Evolutionary conservation across 345 rosid genomes (phyloP).

Genomic region (Aegle marmelos): DNA sequence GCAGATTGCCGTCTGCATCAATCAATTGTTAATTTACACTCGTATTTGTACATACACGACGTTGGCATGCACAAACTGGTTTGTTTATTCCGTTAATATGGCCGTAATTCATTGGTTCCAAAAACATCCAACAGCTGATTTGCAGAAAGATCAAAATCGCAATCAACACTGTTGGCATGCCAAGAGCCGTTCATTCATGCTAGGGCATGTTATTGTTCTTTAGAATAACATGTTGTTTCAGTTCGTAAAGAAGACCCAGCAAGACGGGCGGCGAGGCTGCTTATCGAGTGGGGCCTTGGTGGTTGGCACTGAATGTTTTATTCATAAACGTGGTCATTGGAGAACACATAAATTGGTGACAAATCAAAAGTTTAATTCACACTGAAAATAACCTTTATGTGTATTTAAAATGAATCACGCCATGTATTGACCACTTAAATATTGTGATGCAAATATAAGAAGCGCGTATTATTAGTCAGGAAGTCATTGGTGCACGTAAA

Average conservation of each 20-base stretch:
- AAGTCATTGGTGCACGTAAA: conserved; percentile 36
- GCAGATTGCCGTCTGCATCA: neutral
- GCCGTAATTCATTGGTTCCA: neutral
- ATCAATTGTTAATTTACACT: no score
- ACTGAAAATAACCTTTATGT: neutral
- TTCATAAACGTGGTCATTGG: neutral
- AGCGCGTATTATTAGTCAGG: conserved; percentile 25
- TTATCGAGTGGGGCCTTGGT: neutral
- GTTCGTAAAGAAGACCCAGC: neutral
- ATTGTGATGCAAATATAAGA: neutral
- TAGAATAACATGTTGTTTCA: neutral
- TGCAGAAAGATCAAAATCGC: neutral
- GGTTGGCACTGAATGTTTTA: neutral
- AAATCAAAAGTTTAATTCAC: neutral
- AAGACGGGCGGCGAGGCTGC: neutral
- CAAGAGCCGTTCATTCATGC: neutral
- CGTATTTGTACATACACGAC: neutral
- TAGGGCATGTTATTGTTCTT: neutral
- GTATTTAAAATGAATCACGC: neutral
- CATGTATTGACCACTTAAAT: neutral
- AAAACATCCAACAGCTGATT: neutral
- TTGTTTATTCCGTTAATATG: neutral
- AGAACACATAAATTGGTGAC: neutral
- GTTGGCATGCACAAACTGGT: no score
- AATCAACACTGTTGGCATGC: neutral